Evolutionary conservation across 305 asterid genomes (phyloP), one percentile per base, ranked within the genome.

Genomic region (Nicotiana rustica): DNA sequence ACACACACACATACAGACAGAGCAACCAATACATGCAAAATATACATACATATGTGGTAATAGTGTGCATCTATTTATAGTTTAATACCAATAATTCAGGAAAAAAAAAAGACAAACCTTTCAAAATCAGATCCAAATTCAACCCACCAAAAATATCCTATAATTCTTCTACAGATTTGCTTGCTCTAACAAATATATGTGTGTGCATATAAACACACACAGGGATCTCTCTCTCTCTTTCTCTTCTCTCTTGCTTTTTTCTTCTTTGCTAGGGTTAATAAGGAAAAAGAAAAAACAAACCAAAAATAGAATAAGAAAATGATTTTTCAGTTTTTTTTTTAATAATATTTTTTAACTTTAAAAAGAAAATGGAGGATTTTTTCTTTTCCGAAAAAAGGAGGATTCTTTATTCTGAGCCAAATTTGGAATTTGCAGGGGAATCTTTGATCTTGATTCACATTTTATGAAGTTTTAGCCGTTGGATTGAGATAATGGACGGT

Each of bases 71-170:
- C 60, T 70, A 19, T 70, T 70, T 41, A 19, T 41, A 41, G 18
- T 41, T 41, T 35, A 33, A 67, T 14, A 10, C 49, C 9, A 38
- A 10, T 12, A 65, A 65, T 29, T 29, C 69, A 65, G 67, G 29
- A 0, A 0, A 25, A 71, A 71, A 19, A 71, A 2, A 70, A 2
- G 49, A 13, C 78, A 71, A 71, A 71, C 78, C 78, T 71, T 71
- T 71, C 78, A 71, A 71, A 31, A 33, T 71, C 78, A 71, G 78
- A 71, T 71, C 78, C 61, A 71, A 71, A 71, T 71, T 47, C 61
- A 13, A 47, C 35, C 4, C 12, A 25, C 38, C 4, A 69, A 69
- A 17, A 38, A 4, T 69, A 69, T 71, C 13, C 38, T 7, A 60
- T 3, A 60, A 60, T n/a, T 60, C 31, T 18, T 60, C 19, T 2